These are phyloP conservation scores for Pestalotiopsis sp. DNA, from an alignment of 2,329 filamentous ascomycete species.

Conservation along the genomic window DNA sequence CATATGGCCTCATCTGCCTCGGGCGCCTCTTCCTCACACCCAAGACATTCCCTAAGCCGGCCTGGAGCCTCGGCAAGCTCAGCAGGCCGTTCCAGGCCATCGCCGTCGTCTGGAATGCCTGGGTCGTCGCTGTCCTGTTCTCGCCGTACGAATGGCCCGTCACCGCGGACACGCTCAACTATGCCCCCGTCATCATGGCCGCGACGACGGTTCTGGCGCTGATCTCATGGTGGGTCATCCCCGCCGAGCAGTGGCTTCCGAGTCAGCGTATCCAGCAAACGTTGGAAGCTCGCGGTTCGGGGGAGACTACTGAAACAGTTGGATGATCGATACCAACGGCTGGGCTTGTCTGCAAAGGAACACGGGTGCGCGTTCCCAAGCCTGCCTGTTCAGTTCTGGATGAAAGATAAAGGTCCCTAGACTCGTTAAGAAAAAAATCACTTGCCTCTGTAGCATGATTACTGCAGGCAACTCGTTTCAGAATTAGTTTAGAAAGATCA, in stretches of 20 bases:
- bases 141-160: constrained; percentile 50
- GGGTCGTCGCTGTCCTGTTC: constrained; percentile 51
- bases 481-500: too few relatives aligned
- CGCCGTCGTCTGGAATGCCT: constrained; percentile 50
- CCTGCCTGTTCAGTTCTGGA: not conserved
- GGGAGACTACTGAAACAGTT: not conserved
- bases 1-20: constrained; percentile 54
- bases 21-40: constrained; percentile 50
- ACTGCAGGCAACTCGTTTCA: too few relatives aligned
- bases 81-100: constrained; percentile 52
- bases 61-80: constrained; percentile 46
- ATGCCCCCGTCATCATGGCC: constrained; percentile 55
- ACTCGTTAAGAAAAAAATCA: too few relatives aligned
- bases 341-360: not conserved
- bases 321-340: not conserved
- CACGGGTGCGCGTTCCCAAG: not conserved
- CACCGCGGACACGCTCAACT: constrained; percentile 44
- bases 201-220: constrained; percentile 50
- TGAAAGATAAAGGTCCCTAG: not conserved
- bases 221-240: constrained; percentile 50
- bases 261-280: constrained; percentile 43
- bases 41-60: constrained; percentile 47
- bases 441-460: too few relatives aligned
- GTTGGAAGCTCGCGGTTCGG: constrained; percentile 22
- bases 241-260: constrained; percentile 48